Evolutionary conservation across 768 basidiomycete genomes (phyloP), one percentile per base, ranked within the genome.

Genomic region (Lyophyllum atratum): DNA sequence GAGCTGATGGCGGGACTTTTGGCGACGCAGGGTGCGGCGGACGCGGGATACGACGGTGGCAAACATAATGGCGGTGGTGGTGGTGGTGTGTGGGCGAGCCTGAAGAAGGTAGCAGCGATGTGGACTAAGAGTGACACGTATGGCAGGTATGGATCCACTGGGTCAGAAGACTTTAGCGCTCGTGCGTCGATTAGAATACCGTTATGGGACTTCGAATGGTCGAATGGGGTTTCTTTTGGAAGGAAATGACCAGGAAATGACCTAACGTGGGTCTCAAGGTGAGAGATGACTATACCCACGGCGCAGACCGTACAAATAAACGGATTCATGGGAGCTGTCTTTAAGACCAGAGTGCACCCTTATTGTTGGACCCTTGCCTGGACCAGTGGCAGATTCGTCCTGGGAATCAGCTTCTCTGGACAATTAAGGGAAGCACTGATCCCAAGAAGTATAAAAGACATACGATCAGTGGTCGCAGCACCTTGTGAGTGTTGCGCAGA

Each of bases 31-130:
- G 22, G 63, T 65, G 22, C 61, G 63, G 39, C 66, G 62, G 34
- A 66, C 57, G 37, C 61, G 64, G 42, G 56, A 61, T n/a, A 68
- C 50, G 51, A 76, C 68, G 37, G 69, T 68, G 34, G 69, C 63
- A 52, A 76, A 59, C 74, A 75, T 74, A 62, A 58, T 40, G 26
- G 34, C 25, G 37, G 33, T 49, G 52, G 58, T 55, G 6, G 39
- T 44, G 33, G 26, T 12, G 4, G 33, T 33, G 31, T 28, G 33
- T n/a, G 45, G 39, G 14, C 26, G 45, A 53, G 24, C 29, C 39
- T 42, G 45, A 5, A 42, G 28, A 48, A 54, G 43, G 26, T 44
- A 47, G 50, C 37, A 11, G 26, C 24, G 50, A 34, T 52, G 40
- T 54, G 34, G 39, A 42, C 49, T 51, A 40, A 25, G 47, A 49